These are phyloP conservation scores for Ustilago lituana DNA, from an alignment of 1,284 basidiomycete species.

Conservation along the genomic window DNA sequence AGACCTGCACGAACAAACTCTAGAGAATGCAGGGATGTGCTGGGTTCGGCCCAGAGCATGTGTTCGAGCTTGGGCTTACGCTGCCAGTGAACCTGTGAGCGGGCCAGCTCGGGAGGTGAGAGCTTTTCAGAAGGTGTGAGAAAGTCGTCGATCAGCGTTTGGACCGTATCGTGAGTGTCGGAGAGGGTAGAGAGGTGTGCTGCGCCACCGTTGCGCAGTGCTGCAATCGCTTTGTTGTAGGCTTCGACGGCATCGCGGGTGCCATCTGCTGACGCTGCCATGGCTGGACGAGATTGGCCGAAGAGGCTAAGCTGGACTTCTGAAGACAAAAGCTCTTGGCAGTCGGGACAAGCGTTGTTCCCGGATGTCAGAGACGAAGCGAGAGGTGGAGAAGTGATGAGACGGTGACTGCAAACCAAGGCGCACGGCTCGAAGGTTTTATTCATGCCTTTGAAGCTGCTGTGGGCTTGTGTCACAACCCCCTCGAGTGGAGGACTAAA, in stretches of 20 bases:
- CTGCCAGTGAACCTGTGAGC: slow-evolving; percentile 43
- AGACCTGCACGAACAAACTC: slow-evolving; percentile 65
- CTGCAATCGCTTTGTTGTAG: slow-evolving; percentile 29
- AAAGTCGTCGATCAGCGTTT: slow-evolving; percentile 29
- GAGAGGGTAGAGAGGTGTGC: not conserved
- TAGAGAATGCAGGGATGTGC: slow-evolving; percentile 50
- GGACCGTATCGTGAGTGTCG: slow-evolving; percentile 8
- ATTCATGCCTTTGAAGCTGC: too few species aligned
- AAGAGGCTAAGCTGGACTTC: too few species aligned
- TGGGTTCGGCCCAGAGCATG: slow-evolving; percentile 55
- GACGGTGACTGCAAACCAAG: too few species aligned
- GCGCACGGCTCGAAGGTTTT: too few species aligned
- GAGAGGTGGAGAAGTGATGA: too few species aligned
- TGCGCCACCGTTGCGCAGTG: slow-evolving; percentile 14
- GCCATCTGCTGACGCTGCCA: slow-evolving; percentile 8
- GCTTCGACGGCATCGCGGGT: slow-evolving; percentile 14
- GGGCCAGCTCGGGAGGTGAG: slow-evolving; percentile 21
- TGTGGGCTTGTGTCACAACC: slow-evolving; percentile 22
- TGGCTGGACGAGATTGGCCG: too few species aligned
- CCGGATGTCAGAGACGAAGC: too few species aligned
- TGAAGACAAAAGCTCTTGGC: too few species aligned
- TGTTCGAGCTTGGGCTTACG: slow-evolving; percentile 44
- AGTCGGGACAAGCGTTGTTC: too few species aligned
- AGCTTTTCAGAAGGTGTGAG: slow-evolving; percentile 26
- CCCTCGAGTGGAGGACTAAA: slow-evolving; percentile 24